These are phyloP conservation scores for Hypoxylon sp. DNA, from an alignment of 2,329 filamentous ascomycete genomes.

Conservation along the genomic window DNA sequence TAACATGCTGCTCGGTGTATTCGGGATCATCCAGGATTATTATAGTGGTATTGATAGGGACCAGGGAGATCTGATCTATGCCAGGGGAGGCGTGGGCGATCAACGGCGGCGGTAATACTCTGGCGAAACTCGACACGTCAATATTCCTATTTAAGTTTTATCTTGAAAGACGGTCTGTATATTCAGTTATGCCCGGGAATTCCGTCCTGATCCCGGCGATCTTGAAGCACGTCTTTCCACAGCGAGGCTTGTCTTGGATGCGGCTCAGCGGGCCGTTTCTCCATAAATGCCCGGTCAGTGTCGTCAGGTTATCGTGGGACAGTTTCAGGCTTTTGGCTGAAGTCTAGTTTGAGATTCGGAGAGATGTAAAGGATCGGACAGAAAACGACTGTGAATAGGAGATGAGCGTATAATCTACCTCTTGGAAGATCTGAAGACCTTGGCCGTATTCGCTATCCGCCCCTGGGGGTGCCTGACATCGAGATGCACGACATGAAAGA, in stretches of 20 bases:
- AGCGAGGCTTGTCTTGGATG: constrained; percentile 23
- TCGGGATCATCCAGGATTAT: constrained; percentile 14
- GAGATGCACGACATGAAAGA: constrained; percentile 45
- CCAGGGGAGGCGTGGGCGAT: constrained; percentile 29
- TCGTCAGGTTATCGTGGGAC: constrained; percentile 31
- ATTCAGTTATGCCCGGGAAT: constrained; percentile 34
- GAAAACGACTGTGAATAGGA: constrained; percentile 27
- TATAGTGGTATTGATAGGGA: constrained; percentile 12
- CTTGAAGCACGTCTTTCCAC: constrained; percentile 14
- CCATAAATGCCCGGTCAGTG: constrained; percentile 41
- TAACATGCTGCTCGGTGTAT: constrained; percentile 17
- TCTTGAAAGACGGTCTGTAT: constrained; percentile 20
- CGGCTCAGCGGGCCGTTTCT: constrained; percentile 42
- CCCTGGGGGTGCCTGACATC: constrained; percentile 31
- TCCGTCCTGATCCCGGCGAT: constrained; percentile 35
- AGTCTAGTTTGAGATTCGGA: constrained; percentile 31
- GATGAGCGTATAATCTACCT: constrained; percentile 12
- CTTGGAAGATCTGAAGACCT: constrained; percentile 26
- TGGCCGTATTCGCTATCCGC: constrained; percentile 27
- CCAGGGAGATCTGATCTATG: constrained; percentile 14
- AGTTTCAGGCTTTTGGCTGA: constrained; percentile 44
- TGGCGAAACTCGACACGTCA: constrained; percentile 21
- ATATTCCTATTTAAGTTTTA: constrained; percentile 11
- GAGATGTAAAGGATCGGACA: constrained; percentile 26
- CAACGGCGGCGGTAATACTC: constrained; percentile 29